phyloP scores from a whole-genome alignment of 495 filamentous ascomycete species.

The Aspergillus ostianus region DNA sequence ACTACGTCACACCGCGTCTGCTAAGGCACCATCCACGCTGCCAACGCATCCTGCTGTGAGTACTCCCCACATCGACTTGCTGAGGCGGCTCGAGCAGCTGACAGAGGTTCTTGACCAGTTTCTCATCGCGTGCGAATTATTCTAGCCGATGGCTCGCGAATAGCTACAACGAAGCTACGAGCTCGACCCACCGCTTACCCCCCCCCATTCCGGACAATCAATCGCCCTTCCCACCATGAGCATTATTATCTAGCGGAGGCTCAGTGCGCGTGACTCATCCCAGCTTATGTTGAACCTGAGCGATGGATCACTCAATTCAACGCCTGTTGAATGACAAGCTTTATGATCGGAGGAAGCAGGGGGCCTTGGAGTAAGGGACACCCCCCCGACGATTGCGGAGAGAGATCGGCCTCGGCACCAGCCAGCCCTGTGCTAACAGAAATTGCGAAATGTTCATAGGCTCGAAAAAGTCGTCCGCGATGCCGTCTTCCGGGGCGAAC shows the following conservation, averaged over 20 bases:
- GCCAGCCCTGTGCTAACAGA: background rate
- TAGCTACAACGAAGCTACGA: slow-evolving; percentile 17
- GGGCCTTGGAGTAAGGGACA: slow-evolving; percentile 84
- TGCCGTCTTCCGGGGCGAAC: slow-evolving; percentile 69
- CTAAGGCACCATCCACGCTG: slow-evolving; percentile 35
- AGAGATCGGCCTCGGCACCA: background rate
- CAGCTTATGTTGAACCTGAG: slow-evolving; percentile 25
- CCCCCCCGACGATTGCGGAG: background rate
- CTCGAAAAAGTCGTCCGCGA: slow-evolving; percentile 91
- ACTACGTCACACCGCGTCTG: slow-evolving; percentile 38
- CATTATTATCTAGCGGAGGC: slow-evolving; percentile 24
- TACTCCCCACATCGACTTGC: slow-evolving; percentile 21
- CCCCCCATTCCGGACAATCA: slow-evolving; percentile 11
- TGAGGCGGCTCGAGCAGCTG: background rate
- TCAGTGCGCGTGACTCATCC: slow-evolving; percentile 26
- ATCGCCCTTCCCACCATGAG: slow-evolving; percentile 32
- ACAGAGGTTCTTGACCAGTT: background rate
- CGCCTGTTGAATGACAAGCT: slow-evolving; percentile 95
- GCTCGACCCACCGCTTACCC: slow-evolving; percentile 14
- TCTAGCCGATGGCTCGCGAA: slow-evolving; percentile 8
- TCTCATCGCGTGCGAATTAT: background rate
- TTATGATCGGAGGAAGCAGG: slow-evolving; percentile 95
- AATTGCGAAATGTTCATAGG: slow-evolving; percentile 40
- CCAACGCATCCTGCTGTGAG: slow-evolving; percentile 35
- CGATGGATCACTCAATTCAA: slow-evolving; percentile 87